Evolutionary conservation across 1,284 basidiomycete species (phyloP).

Genomic region (Schizopora paradoxa): DNA sequence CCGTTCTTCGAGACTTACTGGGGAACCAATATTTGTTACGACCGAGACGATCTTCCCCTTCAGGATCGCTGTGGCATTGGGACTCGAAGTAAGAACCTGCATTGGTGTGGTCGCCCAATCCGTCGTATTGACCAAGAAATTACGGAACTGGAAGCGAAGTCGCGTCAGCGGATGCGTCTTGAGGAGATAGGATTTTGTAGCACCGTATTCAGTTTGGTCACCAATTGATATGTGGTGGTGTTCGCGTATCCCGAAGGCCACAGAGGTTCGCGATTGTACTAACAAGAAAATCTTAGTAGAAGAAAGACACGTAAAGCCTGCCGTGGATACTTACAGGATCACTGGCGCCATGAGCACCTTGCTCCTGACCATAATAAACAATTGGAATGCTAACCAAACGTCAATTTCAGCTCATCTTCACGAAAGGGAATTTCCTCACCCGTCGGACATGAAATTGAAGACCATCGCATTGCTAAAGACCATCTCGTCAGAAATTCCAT

Average conservation of each 20-base stretch:
- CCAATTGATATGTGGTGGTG: conserved; percentile 54
- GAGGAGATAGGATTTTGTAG: neutral
- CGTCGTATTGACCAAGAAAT: conserved; percentile 56
- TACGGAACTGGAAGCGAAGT: conserved; percentile 46
- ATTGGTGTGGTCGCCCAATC: conserved; percentile 56
- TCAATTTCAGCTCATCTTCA: too few species aligned
- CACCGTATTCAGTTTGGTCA: conserved; percentile 60
- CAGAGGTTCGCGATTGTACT: conserved; percentile 73
- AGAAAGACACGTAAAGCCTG: neutral
- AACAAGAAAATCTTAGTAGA: conserved; percentile 3
- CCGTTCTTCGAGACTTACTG: conserved; percentile 40
- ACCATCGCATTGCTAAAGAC: conserved; percentile 58
- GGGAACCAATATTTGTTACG: conserved; percentile 74
- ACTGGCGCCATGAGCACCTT: conserved; percentile 49
- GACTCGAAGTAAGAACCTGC: conserved; percentile 52
- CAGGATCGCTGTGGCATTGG: conserved; percentile 60
- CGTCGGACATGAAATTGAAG: conserved; percentile 61
- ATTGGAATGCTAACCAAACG: conserved; percentile 65
- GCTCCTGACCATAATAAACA: conserved; percentile 80
- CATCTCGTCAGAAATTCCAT: too few species aligned
- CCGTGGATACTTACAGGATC: conserved; percentile 50
- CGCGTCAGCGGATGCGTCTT: neutral
- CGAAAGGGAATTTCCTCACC: conserved; percentile 33
- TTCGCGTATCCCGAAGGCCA: conserved; percentile 70
- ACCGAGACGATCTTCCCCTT: conserved; percentile 69